Conservation (phyloP, 2,329 filamentous ascomycete species). For the Fusarium acutatum region DNA sequence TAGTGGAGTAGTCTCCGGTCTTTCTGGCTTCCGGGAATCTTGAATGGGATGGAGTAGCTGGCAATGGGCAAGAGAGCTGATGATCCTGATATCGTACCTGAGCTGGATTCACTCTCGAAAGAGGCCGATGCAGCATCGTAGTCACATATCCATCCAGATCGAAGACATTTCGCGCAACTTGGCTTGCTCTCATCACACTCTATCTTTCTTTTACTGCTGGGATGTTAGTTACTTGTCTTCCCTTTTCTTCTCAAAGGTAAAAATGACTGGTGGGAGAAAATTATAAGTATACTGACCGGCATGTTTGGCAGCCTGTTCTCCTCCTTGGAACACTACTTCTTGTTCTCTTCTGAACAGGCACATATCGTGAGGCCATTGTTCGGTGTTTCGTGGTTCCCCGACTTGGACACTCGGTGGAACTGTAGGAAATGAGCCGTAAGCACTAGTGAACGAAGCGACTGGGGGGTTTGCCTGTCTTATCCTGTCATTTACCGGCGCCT, state of each 20-base stretch:
- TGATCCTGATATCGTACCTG: accelerated
- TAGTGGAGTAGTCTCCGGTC: constrained; percentile 8
- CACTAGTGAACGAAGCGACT: not conserved
- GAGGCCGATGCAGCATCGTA: not conserved
- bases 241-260: too few species aligned
- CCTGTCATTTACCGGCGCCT: not conserved
- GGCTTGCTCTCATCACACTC: constrained; percentile 6
- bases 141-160: constrained; percentile 4
- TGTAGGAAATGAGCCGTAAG: not conserved
- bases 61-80: not conserved
- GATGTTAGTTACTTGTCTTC: not conserved
- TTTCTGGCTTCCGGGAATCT: not conserved
- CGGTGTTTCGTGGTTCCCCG: not conserved
- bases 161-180: not conserved
- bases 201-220: constrained; percentile 1
- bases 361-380: not conserved
- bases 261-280: too few species aligned
- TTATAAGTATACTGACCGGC: not conserved
- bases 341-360: not conserved
- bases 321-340: not conserved
- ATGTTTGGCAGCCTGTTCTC: constrained; percentile 9
- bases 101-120: accelerated
- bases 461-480: not conserved
- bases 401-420: not conserved
- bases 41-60: constrained; percentile 7